phyloP scores from a whole-genome alignment of 1,139 yeast species.

The Yamadazyma spencermartinsiae region DNA sequence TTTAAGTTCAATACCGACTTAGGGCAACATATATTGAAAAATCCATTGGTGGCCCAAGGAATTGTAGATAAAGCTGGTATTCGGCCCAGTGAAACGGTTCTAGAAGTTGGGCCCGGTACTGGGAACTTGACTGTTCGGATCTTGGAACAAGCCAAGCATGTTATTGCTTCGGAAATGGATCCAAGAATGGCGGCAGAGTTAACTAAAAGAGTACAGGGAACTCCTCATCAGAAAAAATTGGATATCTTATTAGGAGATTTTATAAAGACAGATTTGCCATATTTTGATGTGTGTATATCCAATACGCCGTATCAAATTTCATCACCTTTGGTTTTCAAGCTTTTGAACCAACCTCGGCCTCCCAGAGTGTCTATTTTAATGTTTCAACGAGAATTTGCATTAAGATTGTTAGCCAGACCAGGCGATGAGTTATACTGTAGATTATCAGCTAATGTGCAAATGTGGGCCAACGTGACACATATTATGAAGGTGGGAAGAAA shows the following conservation, averaged over 20 bases:
- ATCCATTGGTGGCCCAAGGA: constrained; percentile 96
- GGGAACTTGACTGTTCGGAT: constrained; percentile 95
- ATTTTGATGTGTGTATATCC: constrained; percentile 93
- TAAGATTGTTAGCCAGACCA: constrained; percentile 90
- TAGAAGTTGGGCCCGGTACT: constrained; percentile 99
- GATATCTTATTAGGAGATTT: constrained; percentile 94
- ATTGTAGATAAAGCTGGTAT: constrained; percentile 95
- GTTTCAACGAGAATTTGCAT: constrained; percentile 97
- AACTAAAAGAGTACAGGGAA: constrained; percentile 96
- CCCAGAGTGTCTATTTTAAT: constrained; percentile 93
- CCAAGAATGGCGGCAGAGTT: constrained; percentile 99
- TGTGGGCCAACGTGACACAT: constrained; percentile 99
- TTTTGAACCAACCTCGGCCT: constrained; percentile 87
- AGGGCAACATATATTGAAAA: constrained; percentile 96
- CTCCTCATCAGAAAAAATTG: constrained; percentile 85
- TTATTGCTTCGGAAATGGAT: constrained; percentile 96
- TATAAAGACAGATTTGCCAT: constrained; percentile 93
- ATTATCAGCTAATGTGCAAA: constrained; percentile 92
- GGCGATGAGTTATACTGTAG: constrained; percentile 93
- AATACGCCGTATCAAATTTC: constrained; percentile 98
- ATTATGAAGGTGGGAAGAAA: constrained; percentile 98
- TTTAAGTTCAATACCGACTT: constrained; percentile 95
- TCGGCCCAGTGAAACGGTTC: constrained; percentile 86
- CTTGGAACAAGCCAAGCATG: constrained; percentile 86
- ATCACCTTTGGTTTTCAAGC: constrained; percentile 91